Evolutionary conservation across 441 rosid species (phyloP).

Genomic region (Breynia disticha): DNA sequence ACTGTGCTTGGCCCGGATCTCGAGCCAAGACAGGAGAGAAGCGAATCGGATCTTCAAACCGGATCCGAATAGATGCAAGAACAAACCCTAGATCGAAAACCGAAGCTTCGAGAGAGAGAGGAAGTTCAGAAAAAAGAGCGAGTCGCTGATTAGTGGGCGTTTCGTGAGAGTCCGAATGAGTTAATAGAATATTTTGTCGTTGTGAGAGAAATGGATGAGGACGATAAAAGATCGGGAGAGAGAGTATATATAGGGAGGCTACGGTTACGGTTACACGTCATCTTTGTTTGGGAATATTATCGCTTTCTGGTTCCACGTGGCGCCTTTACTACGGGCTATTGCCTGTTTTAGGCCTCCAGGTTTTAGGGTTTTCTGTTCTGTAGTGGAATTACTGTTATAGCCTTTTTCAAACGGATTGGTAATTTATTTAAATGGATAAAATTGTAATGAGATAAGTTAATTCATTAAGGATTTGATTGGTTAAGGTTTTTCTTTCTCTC

Average conservation of each 20-base stretch:
- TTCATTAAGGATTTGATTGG: no score
- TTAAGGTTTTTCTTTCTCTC: no score
- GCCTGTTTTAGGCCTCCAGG: constrained; percentile 15
- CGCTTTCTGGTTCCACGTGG: constrained; percentile 31
- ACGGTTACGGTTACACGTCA: constrained; percentile 51
- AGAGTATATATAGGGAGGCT: constrained; percentile 52
- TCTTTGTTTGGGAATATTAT: constrained; percentile 9
- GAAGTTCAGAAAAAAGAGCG: no score
- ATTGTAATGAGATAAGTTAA: no score
- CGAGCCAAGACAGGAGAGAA: constrained; percentile 60
- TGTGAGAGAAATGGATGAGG: constrained; percentile 39
- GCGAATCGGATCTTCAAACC: constrained; percentile 36
- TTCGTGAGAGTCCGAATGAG: constrained; percentile 18
- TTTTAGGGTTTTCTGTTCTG: constrained; percentile 18
- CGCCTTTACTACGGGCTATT: neutral
- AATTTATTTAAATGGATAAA: no score
- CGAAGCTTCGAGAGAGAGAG: neutral
- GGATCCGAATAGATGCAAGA: constrained; percentile 10
- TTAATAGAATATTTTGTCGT: no score
- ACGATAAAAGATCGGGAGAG: constrained; percentile 8
- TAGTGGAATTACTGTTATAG: neutral
- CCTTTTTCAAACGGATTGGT: no score
- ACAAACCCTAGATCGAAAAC: constrained; percentile 3
- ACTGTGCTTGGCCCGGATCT: constrained; percentile 87
- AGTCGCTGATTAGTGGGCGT: no score